Percentiles rank a stretch among this genome's conserved stretches.
phyloP scores from a whole-genome alignment of 805 yeast species.

The Blastobotrys robertii region DNA sequence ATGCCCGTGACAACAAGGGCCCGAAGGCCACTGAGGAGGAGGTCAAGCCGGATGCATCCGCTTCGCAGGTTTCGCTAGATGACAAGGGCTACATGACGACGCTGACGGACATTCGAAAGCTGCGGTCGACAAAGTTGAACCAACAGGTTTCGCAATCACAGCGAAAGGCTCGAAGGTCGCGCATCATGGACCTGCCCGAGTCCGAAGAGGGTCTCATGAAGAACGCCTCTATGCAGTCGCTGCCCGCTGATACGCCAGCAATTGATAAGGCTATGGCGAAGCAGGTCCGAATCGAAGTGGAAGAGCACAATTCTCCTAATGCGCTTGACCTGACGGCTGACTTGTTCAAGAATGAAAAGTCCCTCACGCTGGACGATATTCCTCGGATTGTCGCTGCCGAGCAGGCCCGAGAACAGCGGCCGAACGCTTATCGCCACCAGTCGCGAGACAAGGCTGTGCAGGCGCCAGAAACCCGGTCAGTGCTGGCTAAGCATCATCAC shows the following conservation, averaged over 20 bases:
- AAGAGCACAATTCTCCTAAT: constrained; percentile 1
- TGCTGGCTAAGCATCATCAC: constrained; percentile 1
- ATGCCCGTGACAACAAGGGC: constrained; percentile 14
- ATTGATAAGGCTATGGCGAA: constrained; percentile 1
- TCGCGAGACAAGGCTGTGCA: constrained; percentile 26
- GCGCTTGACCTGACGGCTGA: constrained; percentile 54
- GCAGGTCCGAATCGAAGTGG: constrained; percentile 15
- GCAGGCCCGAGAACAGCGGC: constrained; percentile 87
- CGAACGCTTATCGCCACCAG: constrained; percentile 84
- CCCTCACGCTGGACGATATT: constrained; percentile 88
- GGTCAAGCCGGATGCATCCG: background rate
- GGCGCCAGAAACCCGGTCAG: background rate
- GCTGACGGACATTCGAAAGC: constrained; percentile 62
- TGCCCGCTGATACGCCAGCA: constrained; percentile 1
- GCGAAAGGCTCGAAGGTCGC: constrained; percentile 55
- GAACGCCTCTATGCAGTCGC: constrained; percentile 12
- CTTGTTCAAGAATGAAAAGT: constrained; percentile 67
- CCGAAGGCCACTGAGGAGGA: background rate
- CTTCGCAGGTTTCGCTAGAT: constrained; percentile 5
- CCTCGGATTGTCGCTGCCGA: constrained; percentile 96
- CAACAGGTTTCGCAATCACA: constrained; percentile 44
- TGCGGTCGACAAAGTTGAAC: constrained; percentile 64
- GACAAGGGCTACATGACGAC: constrained; percentile 50
- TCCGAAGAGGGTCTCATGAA: constrained; percentile 18
- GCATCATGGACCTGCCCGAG: constrained; percentile 51